Conservation (phyloP, 345 rosid genomes). For the Diplotaxis tenuifolia region DNA sequence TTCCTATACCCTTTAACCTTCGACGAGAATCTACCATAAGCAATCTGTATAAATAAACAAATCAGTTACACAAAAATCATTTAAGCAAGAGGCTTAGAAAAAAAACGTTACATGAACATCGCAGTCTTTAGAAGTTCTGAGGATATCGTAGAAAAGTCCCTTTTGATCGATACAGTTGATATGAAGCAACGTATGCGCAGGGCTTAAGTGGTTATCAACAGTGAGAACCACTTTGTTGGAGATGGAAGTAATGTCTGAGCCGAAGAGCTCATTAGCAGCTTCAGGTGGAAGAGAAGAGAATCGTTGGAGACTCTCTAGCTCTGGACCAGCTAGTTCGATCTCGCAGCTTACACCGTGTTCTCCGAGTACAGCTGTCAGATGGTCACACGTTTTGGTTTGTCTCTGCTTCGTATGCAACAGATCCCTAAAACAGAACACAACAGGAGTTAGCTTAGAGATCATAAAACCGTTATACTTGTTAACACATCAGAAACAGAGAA, state of each 20-base stretch:
- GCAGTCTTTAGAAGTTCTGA: conserved; percentile 76
- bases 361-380: conserved; percentile 50
- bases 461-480: too few relatives aligned
- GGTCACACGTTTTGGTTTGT: conserved; percentile 50
- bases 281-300: conserved; percentile 54
- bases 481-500: neutral
- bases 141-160: conserved; percentile 67
- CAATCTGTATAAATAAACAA: conserved; percentile 45
- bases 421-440: conserved; percentile 43
- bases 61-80: neutral
- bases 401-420: conserved; percentile 58
- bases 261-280: conserved; percentile 54
- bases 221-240: conserved; percentile 44
- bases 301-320: conserved; percentile 45
- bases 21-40: conserved; percentile 61
- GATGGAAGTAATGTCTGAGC: conserved; percentile 37
- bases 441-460: too few relatives aligned
- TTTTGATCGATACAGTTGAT: conserved; percentile 68
- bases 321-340: conserved; percentile 63
- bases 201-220: conserved; percentile 66
- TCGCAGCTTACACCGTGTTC: conserved; percentile 67
- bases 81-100: neutral
- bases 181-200: conserved; percentile 69
- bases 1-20: conserved; percentile 46
- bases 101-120: conserved; percentile 52